Evolutionary conservation across 768 basidiomycete genomes (phyloP).

Genomic region (Termitomyces sp.): DNA sequence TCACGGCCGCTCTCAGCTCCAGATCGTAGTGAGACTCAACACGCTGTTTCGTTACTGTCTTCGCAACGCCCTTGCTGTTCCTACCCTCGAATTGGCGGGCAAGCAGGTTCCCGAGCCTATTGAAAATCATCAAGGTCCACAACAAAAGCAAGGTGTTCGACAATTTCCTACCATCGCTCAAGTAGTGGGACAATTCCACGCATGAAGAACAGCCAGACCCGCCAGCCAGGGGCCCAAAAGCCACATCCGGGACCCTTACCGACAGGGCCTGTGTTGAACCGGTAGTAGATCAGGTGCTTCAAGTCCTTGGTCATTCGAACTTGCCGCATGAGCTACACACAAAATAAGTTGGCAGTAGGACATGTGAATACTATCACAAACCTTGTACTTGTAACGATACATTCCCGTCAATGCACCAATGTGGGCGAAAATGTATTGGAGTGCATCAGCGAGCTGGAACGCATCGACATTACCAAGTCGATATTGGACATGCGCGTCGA

Average conservation of each 20-base stretch:
- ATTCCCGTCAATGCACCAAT: slow-evolving; percentile 98
- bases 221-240: slow-evolving; percentile 99
- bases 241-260: slow-evolving; percentile 99
- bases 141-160: background rate
- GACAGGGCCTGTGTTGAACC: slow-evolving; percentile 99
- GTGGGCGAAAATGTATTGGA: slow-evolving; percentile 97
- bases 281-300: slow-evolving; percentile 97
- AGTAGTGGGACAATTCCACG: slow-evolving; percentile 96
- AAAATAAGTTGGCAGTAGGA: background rate
- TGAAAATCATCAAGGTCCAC: background rate
- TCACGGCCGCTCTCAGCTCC: slow-evolving; percentile 95
- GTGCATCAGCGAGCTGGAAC: slow-evolving; percentile 96
- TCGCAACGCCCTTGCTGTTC: slow-evolving; percentile 93
- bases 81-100: slow-evolving; percentile 98
- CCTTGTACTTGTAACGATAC: slow-evolving; percentile 99
- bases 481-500: slow-evolving; percentile 98
- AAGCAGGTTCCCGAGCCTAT: slow-evolving; percentile 86
- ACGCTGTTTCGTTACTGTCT: slow-evolving; percentile 98
- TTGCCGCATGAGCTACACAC: slow-evolving; percentile 86
- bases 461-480: slow-evolving; percentile 98
- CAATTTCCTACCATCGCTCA: slow-evolving; percentile 71
- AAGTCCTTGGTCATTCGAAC: slow-evolving; percentile 99
- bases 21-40: slow-evolving; percentile 99
- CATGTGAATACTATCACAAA: slow-evolving; percentile 20
- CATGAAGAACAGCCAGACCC: slow-evolving; percentile 99